Percentiles rank a stretch among this genome's conserved stretches.
Evolutionary conservation across 2,329 filamentous ascomycete genomes (phyloP).

Genomic region (Phialophora chinensis): DNA sequence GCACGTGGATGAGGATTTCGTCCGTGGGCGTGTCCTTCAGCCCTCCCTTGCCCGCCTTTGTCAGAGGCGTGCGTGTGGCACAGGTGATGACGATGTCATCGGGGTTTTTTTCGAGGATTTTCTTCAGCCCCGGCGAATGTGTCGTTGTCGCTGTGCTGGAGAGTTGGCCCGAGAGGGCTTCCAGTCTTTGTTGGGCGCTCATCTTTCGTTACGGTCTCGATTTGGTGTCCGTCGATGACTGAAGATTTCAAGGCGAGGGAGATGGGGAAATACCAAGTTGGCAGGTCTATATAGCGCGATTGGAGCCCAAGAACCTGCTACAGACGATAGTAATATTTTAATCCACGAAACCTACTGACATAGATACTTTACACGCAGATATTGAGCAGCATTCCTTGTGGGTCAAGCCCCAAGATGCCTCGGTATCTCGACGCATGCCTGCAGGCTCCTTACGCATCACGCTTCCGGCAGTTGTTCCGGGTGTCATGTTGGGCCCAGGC

Average conservation of each 20-base stretch:
- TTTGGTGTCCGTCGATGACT: background rate
- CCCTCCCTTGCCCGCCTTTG: slow-evolving; percentile 87
- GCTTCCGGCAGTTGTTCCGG: slow-evolving; percentile 19
- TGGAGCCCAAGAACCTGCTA: background rate
- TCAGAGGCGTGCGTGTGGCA: slow-evolving; percentile 87
- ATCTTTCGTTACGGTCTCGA: slow-evolving; percentile 13
- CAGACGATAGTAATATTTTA: background rate
- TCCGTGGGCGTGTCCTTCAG: slow-evolving; percentile 93
- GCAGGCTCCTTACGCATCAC: background rate
- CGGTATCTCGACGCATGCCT: background rate
- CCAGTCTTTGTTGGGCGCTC: slow-evolving; percentile 32
- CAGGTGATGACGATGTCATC: slow-evolving; percentile 87
- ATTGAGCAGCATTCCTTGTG: background rate
- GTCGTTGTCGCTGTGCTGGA: slow-evolving; percentile 25
- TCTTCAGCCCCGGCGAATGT: slow-evolving; percentile 57
- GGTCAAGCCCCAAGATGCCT: slow-evolving; percentile 7
- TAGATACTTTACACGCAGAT: background rate
- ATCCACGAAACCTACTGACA: background rate
- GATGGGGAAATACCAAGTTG: background rate
- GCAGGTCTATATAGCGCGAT: background rate
- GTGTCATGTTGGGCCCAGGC: background rate
- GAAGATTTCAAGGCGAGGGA: background rate
- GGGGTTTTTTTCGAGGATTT: slow-evolving; percentile 61
- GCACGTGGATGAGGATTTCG: slow-evolving; percentile 82
- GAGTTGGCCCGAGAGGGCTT: slow-evolving; percentile 33